phyloP scores from a whole-genome alignment of 768 basidiomycete species.

The Tylopilus rubrobrunneus region DNA sequence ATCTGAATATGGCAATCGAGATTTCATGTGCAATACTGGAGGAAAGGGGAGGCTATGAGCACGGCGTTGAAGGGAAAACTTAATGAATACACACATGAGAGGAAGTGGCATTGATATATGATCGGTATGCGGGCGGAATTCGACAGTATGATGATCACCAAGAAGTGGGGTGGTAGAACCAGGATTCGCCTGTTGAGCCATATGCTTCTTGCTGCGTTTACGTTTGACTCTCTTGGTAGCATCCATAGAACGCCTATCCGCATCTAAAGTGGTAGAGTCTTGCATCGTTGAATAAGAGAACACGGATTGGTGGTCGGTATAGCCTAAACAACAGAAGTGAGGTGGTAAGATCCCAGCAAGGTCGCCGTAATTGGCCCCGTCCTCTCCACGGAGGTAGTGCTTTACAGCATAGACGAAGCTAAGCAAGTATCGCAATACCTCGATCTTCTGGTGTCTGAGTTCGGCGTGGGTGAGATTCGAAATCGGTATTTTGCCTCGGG shows the following conservation, averaged over 20 bases:
- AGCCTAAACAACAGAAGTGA: slow-evolving; percentile 46
- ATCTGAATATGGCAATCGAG: slow-evolving; percentile 60
- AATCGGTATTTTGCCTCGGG: slow-evolving; percentile 51
- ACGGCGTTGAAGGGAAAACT: not conserved
- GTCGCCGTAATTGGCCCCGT: slow-evolving; percentile 68
- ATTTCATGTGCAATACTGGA: slow-evolving; percentile 80
- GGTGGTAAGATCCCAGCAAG: slow-evolving; percentile 63
- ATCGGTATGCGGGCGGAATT: slow-evolving; percentile 57
- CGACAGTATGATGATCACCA: slow-evolving; percentile 49
- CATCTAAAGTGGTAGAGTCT: slow-evolving; percentile 28
- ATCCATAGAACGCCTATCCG: slow-evolving; percentile 31
- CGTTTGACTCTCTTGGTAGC: slow-evolving; percentile 67
- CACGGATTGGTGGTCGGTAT: slow-evolving; percentile 32
- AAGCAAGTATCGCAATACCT: slow-evolving; percentile 64
- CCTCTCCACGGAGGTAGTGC: slow-evolving; percentile 84
- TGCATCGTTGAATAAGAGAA: slow-evolving; percentile 42
- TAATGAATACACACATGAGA: slow-evolving; percentile 51
- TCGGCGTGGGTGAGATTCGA: slow-evolving; percentile 46
- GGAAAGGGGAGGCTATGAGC: not conserved
- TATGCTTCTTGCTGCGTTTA: slow-evolving; percentile 64
- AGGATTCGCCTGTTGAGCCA: slow-evolving; percentile 20
- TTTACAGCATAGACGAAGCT: slow-evolving; percentile 68
- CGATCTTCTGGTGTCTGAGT: slow-evolving; percentile 62
- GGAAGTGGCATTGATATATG: slow-evolving; percentile 75
- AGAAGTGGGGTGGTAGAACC: slow-evolving; percentile 62